Evolutionary conservation across 2,329 filamentous ascomycete genomes (phyloP).

Genomic region (Cadophora luteo-olivacea): DNA sequence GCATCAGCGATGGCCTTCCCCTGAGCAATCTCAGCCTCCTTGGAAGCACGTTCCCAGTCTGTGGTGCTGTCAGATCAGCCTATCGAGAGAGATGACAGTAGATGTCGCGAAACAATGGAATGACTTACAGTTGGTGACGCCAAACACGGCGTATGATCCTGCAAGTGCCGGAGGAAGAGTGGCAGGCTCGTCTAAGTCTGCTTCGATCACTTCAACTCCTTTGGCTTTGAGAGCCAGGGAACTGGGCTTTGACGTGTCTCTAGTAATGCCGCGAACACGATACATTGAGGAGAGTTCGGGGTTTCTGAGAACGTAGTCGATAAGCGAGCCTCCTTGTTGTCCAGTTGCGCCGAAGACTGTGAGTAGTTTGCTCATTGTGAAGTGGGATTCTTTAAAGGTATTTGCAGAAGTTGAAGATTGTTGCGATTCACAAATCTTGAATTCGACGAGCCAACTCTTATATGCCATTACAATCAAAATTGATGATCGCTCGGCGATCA

Average conservation of each 20-base stretch:
- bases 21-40: slow-evolving; percentile 28
- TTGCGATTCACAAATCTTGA: background rate
- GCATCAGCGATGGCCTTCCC: slow-evolving; percentile 54
- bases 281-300: slow-evolving; percentile 48
- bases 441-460: background rate
- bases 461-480: background rate
- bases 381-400: background rate
- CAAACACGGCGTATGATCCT: slow-evolving; percentile 55
- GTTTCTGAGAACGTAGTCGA: slow-evolving; percentile 52
- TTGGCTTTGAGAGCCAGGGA: slow-evolving; percentile 48
- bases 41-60: slow-evolving; percentile 11
- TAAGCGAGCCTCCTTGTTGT: slow-evolving; percentile 53
- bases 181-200: slow-evolving; percentile 47
- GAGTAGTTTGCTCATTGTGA: slow-evolving; percentile 33
- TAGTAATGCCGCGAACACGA: slow-evolving; percentile 54
- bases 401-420: background rate
- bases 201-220: slow-evolving; percentile 50
- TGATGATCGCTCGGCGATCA: too few species aligned
- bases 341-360: slow-evolving; percentile 55
- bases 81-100: background rate
- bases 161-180: slow-evolving; percentile 51
- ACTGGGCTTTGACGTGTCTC: slow-evolving; percentile 50
- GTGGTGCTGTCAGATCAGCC: slow-evolving; percentile 52
- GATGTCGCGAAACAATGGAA: slow-evolving; percentile 46
- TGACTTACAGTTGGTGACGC: slow-evolving; percentile 53